Evolutionary conservation across 2,329 filamentous ascomycete genomes (phyloP).

Genomic region (Fonsecaea pedrosoi): DNA sequence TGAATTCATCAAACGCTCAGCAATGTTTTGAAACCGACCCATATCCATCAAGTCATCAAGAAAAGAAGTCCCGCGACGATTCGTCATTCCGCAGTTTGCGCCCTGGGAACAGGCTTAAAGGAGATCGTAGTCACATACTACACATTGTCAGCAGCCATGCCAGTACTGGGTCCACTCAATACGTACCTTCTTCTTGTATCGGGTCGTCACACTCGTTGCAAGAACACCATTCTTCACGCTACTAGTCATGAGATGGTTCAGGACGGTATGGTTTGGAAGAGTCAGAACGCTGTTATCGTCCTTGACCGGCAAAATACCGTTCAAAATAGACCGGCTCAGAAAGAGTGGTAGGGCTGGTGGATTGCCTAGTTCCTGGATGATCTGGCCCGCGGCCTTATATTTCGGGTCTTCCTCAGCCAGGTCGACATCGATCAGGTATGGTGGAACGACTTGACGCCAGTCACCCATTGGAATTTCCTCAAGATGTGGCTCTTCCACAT

Average conservation of each 20-base stretch:
- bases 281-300: slow-evolving; percentile 97
- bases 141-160: slow-evolving; percentile 15
- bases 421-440: slow-evolving; percentile 86
- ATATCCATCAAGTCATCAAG: slow-evolving; percentile 1
- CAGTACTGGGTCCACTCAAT: slow-evolving; percentile 4
- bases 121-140: slow-evolving; percentile 98
- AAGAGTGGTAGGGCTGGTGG: slow-evolving; percentile 89
- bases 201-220: slow-evolving; percentile 94
- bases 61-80: not conserved
- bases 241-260: slow-evolving; percentile 96
- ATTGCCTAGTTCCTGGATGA: slow-evolving; percentile 78
- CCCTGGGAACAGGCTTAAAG: slow-evolving; percentile 80
- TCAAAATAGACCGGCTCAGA: slow-evolving; percentile 91
- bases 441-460: slow-evolving; percentile 78
- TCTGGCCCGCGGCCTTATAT: slow-evolving; percentile 76
- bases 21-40: not conserved
- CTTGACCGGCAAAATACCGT: slow-evolving; percentile 89
- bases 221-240: slow-evolving; percentile 97
- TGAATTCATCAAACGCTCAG: slow-evolving; percentile 2
- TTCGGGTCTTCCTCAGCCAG: slow-evolving; percentile 76
- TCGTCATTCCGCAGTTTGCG: slow-evolving; percentile 20
- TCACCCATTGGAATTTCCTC: slow-evolving; percentile 63
- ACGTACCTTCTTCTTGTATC: slow-evolving; percentile 83
- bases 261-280: slow-evolving; percentile 94
- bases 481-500: slow-evolving; percentile 38